Base-by-base conservation (phyloP, 805 yeast species). In the Candida namnaoensis region DNA sequence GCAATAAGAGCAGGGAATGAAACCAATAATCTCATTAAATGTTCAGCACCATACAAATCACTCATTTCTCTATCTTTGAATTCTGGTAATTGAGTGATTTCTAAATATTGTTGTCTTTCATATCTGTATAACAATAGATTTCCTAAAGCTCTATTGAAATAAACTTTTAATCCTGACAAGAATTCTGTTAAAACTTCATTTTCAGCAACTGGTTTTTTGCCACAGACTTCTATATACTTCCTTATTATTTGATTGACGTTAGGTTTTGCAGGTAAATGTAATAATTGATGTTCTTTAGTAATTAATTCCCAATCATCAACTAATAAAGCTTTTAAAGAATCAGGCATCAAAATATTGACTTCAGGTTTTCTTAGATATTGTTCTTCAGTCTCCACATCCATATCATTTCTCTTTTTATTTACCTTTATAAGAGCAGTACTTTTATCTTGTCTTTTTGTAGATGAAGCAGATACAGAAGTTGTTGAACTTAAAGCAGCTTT, bases 231-330 rank as follows among this genome's bases (percentile, higher is more conserved):
- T 36, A 65, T 57, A 58, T 78, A 91, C n/a, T 71, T 69, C 10
- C 59, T 50, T 8, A 91, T 57, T 3, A 88, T 72, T 3, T 62
- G 65, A 1, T 68, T 64, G 1, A 84, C 83, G 0, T 76, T 71
- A 3, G 68, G 68, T 32, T 60, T 61, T 13, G 76, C 66, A 1
- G 96, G 96, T 35, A 90, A 58, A 25, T 72, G 62, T 4, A 86
- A 74, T 36, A 88, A 60, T 57, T 80, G 78, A 40, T 82, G 81
- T 50, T 88, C 85, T 51, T 84, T 85, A 1, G 98, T 88, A 32
- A 91, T 72, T 49, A 69, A 70, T 60, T 91, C 96, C 99, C 98
- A 91, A 65, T 91, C 98, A 58, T 87, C 88, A 1, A 90, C 95
- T 34, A 91, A 64, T 4, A 80, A 52, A 6, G 82, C 65, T 58